Conservation (phyloP, 2,329 filamentous ascomycete species). For the Coniochaeta sp. region DNA sequence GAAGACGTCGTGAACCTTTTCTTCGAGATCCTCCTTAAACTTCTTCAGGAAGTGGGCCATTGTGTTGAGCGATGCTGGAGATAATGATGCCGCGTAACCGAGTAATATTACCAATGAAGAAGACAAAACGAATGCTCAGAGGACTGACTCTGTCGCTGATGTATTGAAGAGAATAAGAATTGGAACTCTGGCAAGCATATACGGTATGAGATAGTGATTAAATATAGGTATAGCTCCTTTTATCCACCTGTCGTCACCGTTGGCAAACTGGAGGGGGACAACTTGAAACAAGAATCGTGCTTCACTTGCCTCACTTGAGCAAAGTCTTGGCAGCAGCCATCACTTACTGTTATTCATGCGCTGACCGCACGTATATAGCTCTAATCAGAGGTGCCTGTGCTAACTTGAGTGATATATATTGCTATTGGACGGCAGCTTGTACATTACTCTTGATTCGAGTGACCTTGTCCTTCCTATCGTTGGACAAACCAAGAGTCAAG, state of each 20-base stretch:
- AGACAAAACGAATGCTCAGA: neutral
- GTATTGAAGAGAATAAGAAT: neutral
- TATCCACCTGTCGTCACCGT: neutral
- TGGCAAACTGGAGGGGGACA: neutral
- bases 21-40: slow-evolving; percentile 3
- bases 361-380: neutral
- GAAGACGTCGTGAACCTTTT: neutral
- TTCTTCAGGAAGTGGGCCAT: slow-evolving; percentile 4
- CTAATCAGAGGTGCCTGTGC: neutral
- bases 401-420: neutral
- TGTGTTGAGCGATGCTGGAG: neutral
- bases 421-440: neutral
- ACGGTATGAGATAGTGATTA: neutral
- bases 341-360: neutral
- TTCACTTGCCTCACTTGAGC: neutral
- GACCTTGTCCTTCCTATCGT: neutral
- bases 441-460: neutral
- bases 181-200: neutral
- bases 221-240: neutral
- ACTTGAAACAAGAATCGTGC: neutral
- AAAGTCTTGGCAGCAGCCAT: neutral
- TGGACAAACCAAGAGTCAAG: too few relatives aligned
- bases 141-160: neutral
- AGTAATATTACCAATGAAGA: neutral
- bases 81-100: neutral